Evolutionary conservation across 83 land plant species (phyloP).

Genomic region (Isoetes engelmannii): DNA sequence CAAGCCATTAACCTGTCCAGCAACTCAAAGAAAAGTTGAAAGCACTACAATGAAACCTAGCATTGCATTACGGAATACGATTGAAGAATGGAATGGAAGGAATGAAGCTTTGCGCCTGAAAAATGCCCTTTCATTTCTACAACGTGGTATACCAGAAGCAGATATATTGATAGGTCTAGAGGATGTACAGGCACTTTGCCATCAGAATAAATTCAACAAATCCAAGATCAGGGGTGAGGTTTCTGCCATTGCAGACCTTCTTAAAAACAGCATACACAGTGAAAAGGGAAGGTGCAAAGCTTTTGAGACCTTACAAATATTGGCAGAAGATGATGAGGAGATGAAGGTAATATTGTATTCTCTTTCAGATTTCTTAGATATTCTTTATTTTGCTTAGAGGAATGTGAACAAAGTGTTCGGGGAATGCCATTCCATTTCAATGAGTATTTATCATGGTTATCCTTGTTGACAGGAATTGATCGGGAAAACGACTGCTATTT

Average conservation of each 20-base stretch:
- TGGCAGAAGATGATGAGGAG: conserved; percentile 36
- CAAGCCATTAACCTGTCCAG: conserved; percentile 34
- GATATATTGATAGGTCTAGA: conserved; percentile 31
- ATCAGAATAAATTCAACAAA: conserved; percentile 34
- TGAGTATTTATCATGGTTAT: no score
- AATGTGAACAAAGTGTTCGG: no score
- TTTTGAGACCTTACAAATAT: conserved; percentile 25
- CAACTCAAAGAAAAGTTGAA: conserved; percentile 20
- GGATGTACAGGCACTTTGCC: conserved; percentile 39
- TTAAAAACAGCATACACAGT: conserved; percentile 20
- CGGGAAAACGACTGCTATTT: conserved; percentile 21
- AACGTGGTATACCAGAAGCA: conserved; percentile 24
- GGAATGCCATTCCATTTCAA: no score
- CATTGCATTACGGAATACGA: conserved; percentile 44
- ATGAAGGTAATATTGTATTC: conserved; percentile 18
- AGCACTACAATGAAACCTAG: conserved; percentile 26
- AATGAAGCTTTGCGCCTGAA: conserved; percentile 41
- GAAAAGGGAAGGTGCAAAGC: conserved; percentile 26
- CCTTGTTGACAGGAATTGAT: conserved; percentile 30
- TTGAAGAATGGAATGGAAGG: conserved; percentile 52
- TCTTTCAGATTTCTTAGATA: conserved; percentile 24
- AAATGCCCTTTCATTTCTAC: conserved; percentile 26
- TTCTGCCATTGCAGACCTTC: conserved; percentile 28
- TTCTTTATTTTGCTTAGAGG: not conserved
- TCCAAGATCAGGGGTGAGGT: conserved; percentile 35